Conservation (phyloP, 306 rosid genomes). For the Fagus sylvatica region DNA sequence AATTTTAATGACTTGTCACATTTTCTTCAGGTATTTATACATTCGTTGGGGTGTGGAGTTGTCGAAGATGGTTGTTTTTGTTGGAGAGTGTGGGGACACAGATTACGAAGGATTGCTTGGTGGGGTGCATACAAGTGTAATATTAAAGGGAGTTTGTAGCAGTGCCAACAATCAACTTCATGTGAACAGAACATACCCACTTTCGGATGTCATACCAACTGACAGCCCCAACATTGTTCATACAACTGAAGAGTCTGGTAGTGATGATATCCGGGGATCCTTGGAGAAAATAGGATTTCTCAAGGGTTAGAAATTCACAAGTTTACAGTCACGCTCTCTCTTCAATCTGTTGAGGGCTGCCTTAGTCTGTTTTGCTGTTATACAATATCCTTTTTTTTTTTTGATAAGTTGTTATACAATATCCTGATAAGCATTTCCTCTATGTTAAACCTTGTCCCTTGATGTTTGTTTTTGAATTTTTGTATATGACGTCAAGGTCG, state of each 20-base stretch:
- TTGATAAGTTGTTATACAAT: too few species aligned
- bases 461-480: not conserved
- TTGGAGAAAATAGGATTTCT: constrained; percentile 68
- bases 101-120: constrained; percentile 95
- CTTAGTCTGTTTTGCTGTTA: constrained; percentile 3
- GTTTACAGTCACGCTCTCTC: constrained; percentile 15
- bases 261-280: constrained; percentile 60
- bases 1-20: constrained; percentile 19
- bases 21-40: constrained; percentile 71
- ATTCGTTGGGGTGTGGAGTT: constrained; percentile 96
- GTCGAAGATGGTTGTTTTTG: constrained; percentile 89
- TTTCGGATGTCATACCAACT: constrained; percentile 74
- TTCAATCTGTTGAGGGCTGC: constrained; percentile 22
- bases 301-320: constrained; percentile 32
- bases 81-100: constrained; percentile 92
- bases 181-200: constrained; percentile 80
- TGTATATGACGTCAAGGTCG: not conserved
- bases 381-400: not conserved
- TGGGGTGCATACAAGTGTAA: constrained; percentile 77
- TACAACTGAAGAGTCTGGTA: constrained; percentile 55
- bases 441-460: not conserved
- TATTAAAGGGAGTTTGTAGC: constrained; percentile 77
- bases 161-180: constrained; percentile 69
- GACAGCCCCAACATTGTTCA: constrained; percentile 74
- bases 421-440: not conserved